Percentiles rank a stretch among this genome's conserved stretches.
phyloP scores from a whole-genome alignment of 2,329 filamentous ascomycete species.

The Coniochaeta sp. region DNA sequence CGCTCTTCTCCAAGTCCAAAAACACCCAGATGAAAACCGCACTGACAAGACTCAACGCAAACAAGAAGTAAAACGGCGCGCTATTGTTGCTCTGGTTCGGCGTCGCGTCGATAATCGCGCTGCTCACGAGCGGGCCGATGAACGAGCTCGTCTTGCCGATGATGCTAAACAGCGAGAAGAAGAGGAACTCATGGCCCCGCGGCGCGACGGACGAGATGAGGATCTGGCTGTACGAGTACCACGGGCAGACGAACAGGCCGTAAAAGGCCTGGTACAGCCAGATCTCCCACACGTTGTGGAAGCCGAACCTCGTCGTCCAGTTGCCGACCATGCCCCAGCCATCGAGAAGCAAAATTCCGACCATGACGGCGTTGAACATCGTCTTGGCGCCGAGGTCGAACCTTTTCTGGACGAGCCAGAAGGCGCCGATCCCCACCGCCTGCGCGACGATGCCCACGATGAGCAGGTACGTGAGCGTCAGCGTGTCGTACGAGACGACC shows the following conservation, averaged over 20 bases:
- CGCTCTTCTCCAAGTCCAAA: slow-evolving; percentile 54
- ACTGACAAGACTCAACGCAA: slow-evolving; percentile 49
- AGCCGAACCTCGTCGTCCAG: slow-evolving; percentile 36
- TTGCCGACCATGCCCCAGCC: slow-evolving; percentile 40
- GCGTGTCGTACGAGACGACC: slow-evolving; percentile 57
- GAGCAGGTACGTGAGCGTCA: slow-evolving; percentile 58
- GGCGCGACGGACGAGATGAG: slow-evolving; percentile 66
- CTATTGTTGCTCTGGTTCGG: slow-evolving; percentile 47
- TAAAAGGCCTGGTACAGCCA: slow-evolving; percentile 48
- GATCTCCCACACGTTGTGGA: slow-evolving; percentile 37
- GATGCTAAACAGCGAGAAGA: slow-evolving; percentile 63
- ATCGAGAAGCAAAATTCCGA: slow-evolving; percentile 54
- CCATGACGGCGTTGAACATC: slow-evolving; percentile 60
- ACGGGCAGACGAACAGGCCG: slow-evolving; percentile 60
- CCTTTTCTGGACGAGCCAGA: slow-evolving; percentile 55
- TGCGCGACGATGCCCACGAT: slow-evolving; percentile 60
- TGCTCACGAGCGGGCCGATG: slow-evolving; percentile 62
- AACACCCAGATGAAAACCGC: slow-evolving; percentile 45
- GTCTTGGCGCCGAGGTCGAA: slow-evolving; percentile 55
- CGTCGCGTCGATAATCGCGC: slow-evolving; percentile 59
- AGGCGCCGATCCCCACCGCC: slow-evolving; percentile 53
- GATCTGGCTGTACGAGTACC: slow-evolving; percentile 65
- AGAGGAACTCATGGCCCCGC: slow-evolving; percentile 61
- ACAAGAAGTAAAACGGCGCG: slow-evolving; percentile 61
- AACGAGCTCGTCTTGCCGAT: slow-evolving; percentile 63